Conservation (phyloP, 345 rosid genomes). For the Rhizophora mangle region DNA sequence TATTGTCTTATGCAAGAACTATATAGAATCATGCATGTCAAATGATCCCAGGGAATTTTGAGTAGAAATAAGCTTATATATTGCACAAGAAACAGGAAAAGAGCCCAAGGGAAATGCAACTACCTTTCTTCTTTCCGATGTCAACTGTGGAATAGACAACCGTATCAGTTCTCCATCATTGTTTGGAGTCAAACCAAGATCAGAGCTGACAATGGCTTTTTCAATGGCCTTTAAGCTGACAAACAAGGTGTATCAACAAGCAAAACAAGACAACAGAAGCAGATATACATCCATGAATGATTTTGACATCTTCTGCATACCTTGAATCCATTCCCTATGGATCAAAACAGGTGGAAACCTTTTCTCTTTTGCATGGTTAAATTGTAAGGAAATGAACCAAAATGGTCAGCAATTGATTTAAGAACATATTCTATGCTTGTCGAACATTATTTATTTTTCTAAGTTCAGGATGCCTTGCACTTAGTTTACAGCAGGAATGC, state of each 20-base stretch:
- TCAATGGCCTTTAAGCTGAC: conserved; percentile 82
- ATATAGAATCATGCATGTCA: too few relatives aligned
- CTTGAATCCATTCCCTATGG: conserved; percentile 1
- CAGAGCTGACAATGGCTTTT: conserved; percentile 85
- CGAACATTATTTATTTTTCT: too few relatives aligned
- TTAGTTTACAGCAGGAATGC: not conserved
- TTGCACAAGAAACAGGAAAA: not conserved
- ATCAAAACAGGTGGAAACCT: not conserved
- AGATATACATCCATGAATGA: not conserved
- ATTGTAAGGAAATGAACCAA: not conserved
- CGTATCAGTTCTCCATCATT: conserved; percentile 94
- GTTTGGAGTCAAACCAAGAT: conserved; percentile 86
- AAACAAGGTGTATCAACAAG: conserved; percentile 12
- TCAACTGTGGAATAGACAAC: conserved; percentile 75
- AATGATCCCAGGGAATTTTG: not conserved
- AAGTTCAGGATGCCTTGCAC: not conserved
- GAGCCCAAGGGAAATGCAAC: conserved; percentile 16
- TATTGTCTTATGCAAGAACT: too few relatives aligned
- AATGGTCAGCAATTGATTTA: not conserved
- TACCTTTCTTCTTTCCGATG: conserved; percentile 94
- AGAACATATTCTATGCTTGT: not conserved
- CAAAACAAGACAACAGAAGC: too few relatives aligned
- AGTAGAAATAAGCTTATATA: not conserved
- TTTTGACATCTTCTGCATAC: not conserved
- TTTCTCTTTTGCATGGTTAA: not conserved